Conservation (phyloP, 2,329 filamentous ascomycete genomes). For the Elsinoe fawcettii region DNA sequence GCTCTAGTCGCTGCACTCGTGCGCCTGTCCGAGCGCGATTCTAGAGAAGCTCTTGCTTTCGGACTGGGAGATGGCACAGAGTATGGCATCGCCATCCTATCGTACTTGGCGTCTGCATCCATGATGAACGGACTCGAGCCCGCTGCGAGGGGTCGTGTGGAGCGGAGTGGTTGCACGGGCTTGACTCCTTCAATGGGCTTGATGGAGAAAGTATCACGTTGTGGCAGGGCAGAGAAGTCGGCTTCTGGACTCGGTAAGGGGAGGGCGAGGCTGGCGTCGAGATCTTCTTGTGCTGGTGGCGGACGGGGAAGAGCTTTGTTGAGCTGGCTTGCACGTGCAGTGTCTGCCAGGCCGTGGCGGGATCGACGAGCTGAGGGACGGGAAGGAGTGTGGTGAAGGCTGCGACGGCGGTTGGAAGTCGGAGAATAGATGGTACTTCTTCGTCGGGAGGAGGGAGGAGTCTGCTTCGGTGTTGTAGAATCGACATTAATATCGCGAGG, state of each 20-base stretch:
- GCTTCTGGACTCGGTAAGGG: slow-evolving; percentile 8
- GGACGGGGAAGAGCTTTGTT: neutral
- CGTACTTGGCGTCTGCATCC: neutral
- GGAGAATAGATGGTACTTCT: neutral
- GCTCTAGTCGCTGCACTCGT: too few relatives aligned
- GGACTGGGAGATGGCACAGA: neutral
- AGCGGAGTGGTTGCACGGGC: neutral
- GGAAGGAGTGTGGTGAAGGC: neutral
- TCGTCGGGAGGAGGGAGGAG: neutral
- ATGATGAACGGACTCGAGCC: neutral
- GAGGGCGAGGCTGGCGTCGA: neutral
- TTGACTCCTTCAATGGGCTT: neutral
- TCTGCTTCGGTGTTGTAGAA: neutral
- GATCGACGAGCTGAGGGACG: slow-evolving; percentile 1
- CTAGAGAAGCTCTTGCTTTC: neutral
- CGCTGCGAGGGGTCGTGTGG: neutral
- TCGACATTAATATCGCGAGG: neutral
- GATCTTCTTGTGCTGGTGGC: neutral
- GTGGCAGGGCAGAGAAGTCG: neutral
- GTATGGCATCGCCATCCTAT: neutral
- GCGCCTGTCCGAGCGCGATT: neutral
- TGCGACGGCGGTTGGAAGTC: neutral
- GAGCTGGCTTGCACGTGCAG: neutral
- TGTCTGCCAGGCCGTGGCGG: neutral
- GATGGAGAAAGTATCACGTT: neutral